These are phyloP conservation scores for Paspalum notatum DNA, from an alignment of 176 grass and related monocot species.

Conservation along the genomic window DNA sequence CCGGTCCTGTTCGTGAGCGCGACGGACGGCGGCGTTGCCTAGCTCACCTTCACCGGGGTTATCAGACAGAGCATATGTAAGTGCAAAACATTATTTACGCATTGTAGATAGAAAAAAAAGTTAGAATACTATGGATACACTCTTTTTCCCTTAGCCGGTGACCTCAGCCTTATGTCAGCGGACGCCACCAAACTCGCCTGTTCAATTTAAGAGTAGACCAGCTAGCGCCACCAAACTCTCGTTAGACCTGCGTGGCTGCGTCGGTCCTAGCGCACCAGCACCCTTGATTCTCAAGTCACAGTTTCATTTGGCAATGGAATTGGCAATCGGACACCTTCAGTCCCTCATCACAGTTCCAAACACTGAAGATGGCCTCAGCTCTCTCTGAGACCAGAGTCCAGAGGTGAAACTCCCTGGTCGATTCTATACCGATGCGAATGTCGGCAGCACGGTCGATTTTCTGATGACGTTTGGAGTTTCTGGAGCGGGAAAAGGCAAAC, in stretches of 20 bases:
- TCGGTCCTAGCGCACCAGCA: neutral
- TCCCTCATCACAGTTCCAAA: neutral
- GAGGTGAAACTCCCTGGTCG: neutral
- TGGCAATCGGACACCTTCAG: neutral
- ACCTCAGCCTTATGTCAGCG: too few species aligned
- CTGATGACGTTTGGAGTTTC: neutral
- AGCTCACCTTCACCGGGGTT: too few species aligned
- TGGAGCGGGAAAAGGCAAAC: neutral
- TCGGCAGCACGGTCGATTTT: neutral
- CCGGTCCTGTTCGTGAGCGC: conserved; percentile 21
- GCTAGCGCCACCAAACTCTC: conserved; percentile 23
- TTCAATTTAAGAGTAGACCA: conserved; percentile 25
- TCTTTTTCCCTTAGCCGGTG: too few species aligned
- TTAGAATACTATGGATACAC: too few species aligned
- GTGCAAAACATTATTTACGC: too few species aligned
- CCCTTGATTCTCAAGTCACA: neutral
- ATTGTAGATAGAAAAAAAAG: too few species aligned
- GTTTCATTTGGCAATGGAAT: neutral
- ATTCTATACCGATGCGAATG: neutral
- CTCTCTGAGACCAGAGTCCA: neutral
- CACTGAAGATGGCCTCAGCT: neutral
- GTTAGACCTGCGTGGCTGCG: neutral
- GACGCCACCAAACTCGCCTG: conserved; percentile 34
- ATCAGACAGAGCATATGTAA: too few species aligned
- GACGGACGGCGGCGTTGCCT: conserved; percentile 23